Evolutionary conservation across 2,329 filamentous ascomycete genomes (phyloP).

Genomic region (Raffaelea albimanens): DNA sequence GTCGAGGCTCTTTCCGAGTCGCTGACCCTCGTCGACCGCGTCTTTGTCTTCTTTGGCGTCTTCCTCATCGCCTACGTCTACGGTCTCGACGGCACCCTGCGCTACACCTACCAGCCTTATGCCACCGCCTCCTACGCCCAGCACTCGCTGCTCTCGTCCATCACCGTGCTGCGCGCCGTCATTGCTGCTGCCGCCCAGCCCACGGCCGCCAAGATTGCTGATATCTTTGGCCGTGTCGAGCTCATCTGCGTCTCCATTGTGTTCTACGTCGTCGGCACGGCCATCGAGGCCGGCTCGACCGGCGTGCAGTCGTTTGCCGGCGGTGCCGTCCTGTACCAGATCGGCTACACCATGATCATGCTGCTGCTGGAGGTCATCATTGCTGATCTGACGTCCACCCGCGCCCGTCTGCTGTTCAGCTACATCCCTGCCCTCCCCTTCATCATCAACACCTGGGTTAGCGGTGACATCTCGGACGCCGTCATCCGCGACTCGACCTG

Average conservation of each 20-base stretch:
- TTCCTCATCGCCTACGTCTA: slow-evolving; percentile 58
- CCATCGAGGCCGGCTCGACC: slow-evolving; percentile 44
- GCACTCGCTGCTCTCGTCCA: slow-evolving; percentile 47
- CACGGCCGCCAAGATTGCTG: slow-evolving; percentile 52
- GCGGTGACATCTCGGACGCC: slow-evolving; percentile 43
- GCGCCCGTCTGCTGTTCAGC: slow-evolving; percentile 54
- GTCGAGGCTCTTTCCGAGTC: slow-evolving; percentile 46
- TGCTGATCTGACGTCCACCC: slow-evolving; percentile 53
- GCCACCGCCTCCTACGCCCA: slow-evolving; percentile 39
- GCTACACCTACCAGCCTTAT: slow-evolving; percentile 44
- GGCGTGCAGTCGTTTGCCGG: slow-evolving; percentile 40
- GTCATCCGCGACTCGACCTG: slow-evolving; percentile 42
- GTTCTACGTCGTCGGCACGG: slow-evolving; percentile 29
- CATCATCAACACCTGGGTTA: slow-evolving; percentile 55
- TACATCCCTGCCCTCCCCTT: slow-evolving; percentile 53
- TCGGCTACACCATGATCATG: slow-evolving; percentile 54
- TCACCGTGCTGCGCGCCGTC: slow-evolving; percentile 29
- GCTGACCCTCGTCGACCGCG: slow-evolving; percentile 38
- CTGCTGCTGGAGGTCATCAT: slow-evolving; percentile 56
- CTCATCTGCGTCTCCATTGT: slow-evolving; percentile 44
- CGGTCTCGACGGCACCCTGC: slow-evolving; percentile 47
- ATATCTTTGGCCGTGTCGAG: slow-evolving; percentile 53
- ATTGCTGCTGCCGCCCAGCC: slow-evolving; percentile 26
- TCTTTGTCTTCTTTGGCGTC: slow-evolving; percentile 45
- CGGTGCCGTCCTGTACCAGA: slow-evolving; percentile 51